A percentile compares a stretch with the other conserved stretches of the same genome.
Evolutionary conservation across 192 early-diverging fungal species (phyloP).

Genomic region (Tieghemiomyces parasiticus): DNA sequence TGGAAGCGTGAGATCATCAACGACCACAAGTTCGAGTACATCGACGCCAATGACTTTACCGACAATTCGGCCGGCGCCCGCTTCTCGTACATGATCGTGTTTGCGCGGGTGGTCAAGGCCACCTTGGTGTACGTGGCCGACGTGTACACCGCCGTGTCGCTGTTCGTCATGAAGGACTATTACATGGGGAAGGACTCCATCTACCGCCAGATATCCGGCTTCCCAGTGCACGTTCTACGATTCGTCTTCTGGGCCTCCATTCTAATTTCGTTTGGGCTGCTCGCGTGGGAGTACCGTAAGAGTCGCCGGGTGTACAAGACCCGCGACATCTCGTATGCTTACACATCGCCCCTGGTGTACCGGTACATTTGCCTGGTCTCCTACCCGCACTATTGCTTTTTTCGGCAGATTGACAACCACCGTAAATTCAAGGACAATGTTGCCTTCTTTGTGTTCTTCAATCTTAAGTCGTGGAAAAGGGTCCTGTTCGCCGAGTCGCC

Average conservation of each 20-base stretch:
- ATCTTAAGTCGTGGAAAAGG: slow-evolving; percentile 76
- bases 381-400: slow-evolving; percentile 74
- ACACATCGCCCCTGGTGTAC: slow-evolving; percentile 58
- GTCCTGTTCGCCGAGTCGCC: slow-evolving; percentile 69
- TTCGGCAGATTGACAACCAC: slow-evolving; percentile 49
- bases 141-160: slow-evolving; percentile 52
- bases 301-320: slow-evolving; percentile 43
- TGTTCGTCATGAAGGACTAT: slow-evolving; percentile 24
- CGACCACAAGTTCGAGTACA: slow-evolving; percentile 82
- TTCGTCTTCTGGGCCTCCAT: slow-evolving; percentile 41
- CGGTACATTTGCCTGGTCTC: slow-evolving; percentile 55
- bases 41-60: slow-evolving; percentile 64
- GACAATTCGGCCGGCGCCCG: slow-evolving; percentile 23
- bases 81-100: slow-evolving; percentile 38
- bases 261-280: slow-evolving; percentile 45
- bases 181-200: slow-evolving; percentile 10
- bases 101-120: slow-evolving; percentile 48
- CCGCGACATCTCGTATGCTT: slow-evolving; percentile 60
- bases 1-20: slow-evolving; percentile 65
- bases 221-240: slow-evolving; percentile 7
- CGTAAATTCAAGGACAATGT: slow-evolving; percentile 45
- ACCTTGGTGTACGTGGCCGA: slow-evolving; percentile 69
- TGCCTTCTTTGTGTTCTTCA: slow-evolving; percentile 78
- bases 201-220: slow-evolving; percentile 11
- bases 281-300: slow-evolving; percentile 54